These are phyloP conservation scores for Solanum sejunctum DNA, from an alignment of 257 asterid genomes.

Conservation along the genomic window DNA sequence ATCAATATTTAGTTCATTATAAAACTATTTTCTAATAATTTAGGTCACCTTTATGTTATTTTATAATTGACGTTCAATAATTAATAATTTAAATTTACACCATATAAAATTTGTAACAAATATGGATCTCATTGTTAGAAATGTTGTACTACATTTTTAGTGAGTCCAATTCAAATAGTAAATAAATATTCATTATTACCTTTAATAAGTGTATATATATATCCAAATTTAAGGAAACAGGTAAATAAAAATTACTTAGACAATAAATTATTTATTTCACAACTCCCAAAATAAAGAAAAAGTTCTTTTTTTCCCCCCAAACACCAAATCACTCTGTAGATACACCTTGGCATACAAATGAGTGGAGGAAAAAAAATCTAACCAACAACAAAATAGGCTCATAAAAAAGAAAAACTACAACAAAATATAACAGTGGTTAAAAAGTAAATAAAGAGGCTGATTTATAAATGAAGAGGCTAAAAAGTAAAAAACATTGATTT, in stretches of 20 bases:
- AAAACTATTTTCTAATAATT: no score
- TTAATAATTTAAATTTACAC: no score
- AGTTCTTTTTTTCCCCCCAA: not conserved
- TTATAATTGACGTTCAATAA: no score
- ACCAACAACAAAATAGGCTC: not conserved
- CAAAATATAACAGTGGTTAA: not conserved
- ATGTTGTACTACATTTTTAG: no score
- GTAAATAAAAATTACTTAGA: not conserved
- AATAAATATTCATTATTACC: not conserved
- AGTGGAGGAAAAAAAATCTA: not conserved
- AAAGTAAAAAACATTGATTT: constrained; percentile 45
- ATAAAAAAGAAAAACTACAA: not conserved
- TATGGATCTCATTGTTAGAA: no score
- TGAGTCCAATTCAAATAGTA: not conserved
- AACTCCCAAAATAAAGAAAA: not conserved
- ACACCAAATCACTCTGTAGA: not conserved
- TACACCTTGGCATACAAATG: constrained; percentile 7
- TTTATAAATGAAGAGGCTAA: constrained; percentile 10
- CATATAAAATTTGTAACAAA: no score
- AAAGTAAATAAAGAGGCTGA: constrained; percentile 3
- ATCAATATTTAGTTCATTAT: no score
- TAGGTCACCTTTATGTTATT: no score
- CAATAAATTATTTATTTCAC: not conserved
- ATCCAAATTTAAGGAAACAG: not conserved
- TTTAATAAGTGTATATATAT: no score